Percentiles rank a stretch among this genome's conserved stretches.
These are phyloP conservation scores for Orbilia javanica DNA, from an alignment of 2,329 filamentous ascomycete species.

Conservation along the genomic window DNA sequence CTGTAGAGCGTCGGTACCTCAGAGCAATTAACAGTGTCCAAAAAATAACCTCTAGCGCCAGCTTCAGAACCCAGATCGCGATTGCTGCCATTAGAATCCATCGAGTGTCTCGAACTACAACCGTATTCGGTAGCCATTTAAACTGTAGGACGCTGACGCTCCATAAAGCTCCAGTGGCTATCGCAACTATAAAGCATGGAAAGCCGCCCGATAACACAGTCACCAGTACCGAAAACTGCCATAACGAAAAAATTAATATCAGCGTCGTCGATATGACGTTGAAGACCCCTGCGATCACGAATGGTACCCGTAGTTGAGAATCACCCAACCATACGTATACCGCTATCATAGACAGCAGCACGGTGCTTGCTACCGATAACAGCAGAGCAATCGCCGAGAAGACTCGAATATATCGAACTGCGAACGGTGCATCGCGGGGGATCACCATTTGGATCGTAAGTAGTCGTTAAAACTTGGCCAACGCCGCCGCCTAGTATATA, in stretches of 20 bases:
- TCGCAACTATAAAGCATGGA: constrained; percentile 31
- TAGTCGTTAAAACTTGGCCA: constrained; percentile 28
- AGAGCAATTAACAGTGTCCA: constrained; percentile 48
- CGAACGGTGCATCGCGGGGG: constrained; percentile 50
- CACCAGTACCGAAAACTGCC: constrained; percentile 40
- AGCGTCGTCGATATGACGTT: constrained; percentile 50
- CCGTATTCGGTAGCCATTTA: constrained; percentile 40
- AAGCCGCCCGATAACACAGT: constrained; percentile 40
- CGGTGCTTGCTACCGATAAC: constrained; percentile 40
- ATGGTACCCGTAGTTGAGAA: constrained; percentile 49
- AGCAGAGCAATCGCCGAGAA: constrained; percentile 40
- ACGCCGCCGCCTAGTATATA: constrained; percentile 26
- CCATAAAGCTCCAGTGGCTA: constrained; percentile 46
- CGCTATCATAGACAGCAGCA: constrained; percentile 51
- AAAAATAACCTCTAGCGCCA: constrained; percentile 50
- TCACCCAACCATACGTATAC: constrained; percentile 44
- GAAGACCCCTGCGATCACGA: constrained; percentile 40
- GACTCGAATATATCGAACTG: constrained; percentile 53
- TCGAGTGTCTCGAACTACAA: constrained; percentile 44
- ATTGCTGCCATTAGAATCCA: constrained; percentile 55
- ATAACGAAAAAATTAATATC: constrained; percentile 52
- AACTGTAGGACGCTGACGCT: constrained; percentile 50
- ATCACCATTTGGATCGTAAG: constrained; percentile 50
- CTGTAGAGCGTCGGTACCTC: constrained; percentile 28
- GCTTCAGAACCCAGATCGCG: constrained; percentile 44